These are phyloP conservation scores for Ensete ventricosum DNA, from an alignment of 176 grass and related monocot species.

Conservation along the genomic window DNA sequence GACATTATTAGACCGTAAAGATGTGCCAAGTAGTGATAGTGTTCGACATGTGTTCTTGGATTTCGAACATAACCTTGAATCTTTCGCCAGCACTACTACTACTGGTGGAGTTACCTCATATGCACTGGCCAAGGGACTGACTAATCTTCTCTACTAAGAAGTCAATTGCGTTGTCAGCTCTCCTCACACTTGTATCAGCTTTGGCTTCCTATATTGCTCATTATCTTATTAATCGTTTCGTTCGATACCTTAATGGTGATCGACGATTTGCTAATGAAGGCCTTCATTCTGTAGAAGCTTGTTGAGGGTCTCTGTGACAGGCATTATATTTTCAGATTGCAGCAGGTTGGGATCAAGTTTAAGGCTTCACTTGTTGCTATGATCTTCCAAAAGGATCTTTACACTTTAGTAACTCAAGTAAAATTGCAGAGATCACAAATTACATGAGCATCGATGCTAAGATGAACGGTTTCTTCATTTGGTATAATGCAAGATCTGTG, in stretches of 20 bases:
- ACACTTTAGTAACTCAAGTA: too few species aligned
- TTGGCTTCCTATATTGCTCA: neutral
- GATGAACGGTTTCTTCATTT: too few species aligned
- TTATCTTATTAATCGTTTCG: constrained; percentile 1
- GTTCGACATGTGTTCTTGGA: neutral
- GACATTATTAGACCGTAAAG: neutral
- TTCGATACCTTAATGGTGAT: neutral
- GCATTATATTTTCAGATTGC: neutral
- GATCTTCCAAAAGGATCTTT: neutral
- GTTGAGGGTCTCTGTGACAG: neutral
- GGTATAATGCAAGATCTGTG: too few species aligned
- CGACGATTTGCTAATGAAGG: neutral
- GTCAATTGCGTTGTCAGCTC: neutral
- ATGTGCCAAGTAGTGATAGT: neutral
- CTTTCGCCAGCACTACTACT: neutral
- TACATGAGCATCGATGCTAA: too few species aligned
- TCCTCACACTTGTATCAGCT: neutral
- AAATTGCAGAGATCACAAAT: too few species aligned
- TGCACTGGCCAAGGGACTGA: neutral
- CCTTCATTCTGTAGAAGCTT: neutral
- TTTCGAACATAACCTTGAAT: constrained; percentile 1
- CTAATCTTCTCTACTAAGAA: neutral
- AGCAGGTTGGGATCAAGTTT: neutral
- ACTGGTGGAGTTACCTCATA: neutral
- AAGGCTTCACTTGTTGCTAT: neutral